Evolutionary conservation across 306 rosid species (phyloP), one percentile per base, ranked within the genome.

Genomic region (Nissolia schottii): DNA sequence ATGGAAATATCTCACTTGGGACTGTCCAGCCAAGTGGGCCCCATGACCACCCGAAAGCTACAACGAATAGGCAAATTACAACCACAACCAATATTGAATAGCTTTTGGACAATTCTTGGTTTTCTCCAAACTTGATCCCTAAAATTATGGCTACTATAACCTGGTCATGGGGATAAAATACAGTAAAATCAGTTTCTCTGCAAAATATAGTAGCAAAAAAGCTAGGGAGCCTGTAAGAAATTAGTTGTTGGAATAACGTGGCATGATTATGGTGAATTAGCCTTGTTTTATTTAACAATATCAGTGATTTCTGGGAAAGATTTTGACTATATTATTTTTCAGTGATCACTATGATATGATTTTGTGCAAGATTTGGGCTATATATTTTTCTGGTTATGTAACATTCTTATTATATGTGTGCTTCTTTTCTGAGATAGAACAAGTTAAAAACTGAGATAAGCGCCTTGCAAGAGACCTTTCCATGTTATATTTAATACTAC

Each of bases 21-120:
- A 82, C 49, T 14, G 83, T 74, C 86, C 86, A 82, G 0, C 86
- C 83, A 46, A 82, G 78, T 7, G 86, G 86, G 0, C 86, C 86
- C 86, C 86, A 82, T 28, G 86, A 82, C 83, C 83, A 82, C 18
- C 82, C 86, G 27, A 82, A 82, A 11, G 96, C 98, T 66, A 93
- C 0, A 67, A 93, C 98, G 55, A 93, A 93, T 15, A 93, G 85
- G 84, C 98, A 93, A 5, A 93, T 64, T 77, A 90, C 71, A 6
- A 49, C 67, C 67, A 93, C 96, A 20, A 93, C 97, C 77, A 88
- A 15, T 18, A 82, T 67, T 4, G 93, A 93, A 81, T 29, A 84
- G 22, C 82, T 74, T 80, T 83, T 86, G 1, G 98, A 62, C 38
- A 87, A 72, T 31, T 67, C 84, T 38, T 88, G 84, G 67, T 84